Evolutionary conservation across 495 filamentous ascomycete species (phyloP).

Genomic region (Daldinia caldariorum): DNA sequence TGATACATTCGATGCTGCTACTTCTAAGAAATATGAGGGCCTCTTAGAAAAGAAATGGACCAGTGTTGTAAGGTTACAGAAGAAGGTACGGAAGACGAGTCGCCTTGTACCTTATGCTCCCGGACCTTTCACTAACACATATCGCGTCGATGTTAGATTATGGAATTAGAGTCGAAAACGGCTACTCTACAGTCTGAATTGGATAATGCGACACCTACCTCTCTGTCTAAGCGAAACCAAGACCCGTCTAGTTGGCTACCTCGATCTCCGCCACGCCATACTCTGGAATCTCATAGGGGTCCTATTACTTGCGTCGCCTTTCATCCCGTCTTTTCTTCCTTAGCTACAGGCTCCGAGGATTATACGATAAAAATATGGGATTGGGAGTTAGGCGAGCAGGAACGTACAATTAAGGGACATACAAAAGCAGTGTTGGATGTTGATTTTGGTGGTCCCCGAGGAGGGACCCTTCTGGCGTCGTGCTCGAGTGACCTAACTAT

Average conservation of each 20-base stretch:
- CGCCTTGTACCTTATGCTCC: not conserved
- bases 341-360: slow-evolving; percentile 92
- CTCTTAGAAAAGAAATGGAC: slow-evolving; percentile 98
- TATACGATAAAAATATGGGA: slow-evolving; percentile 96
- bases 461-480: slow-evolving; percentile 85
- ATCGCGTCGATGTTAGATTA: slow-evolving; percentile 70
- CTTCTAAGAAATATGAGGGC: slow-evolving; percentile 87
- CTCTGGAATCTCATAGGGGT: slow-evolving; percentile 82
- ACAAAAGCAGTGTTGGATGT: slow-evolving; percentile 89
- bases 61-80: slow-evolving; percentile 87
- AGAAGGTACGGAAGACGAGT: slow-evolving; percentile 68
- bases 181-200: slow-evolving; percentile 79
- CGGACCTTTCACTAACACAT: slow-evolving; percentile 22
- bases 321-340: slow-evolving; percentile 89
- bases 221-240: slow-evolving; percentile 78
- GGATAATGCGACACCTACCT: slow-evolving; percentile 85
- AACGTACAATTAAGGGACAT: slow-evolving; percentile 91
- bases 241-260: slow-evolving; percentile 91
- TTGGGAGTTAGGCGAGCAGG: slow-evolving; percentile 94
- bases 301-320: slow-evolving; percentile 92
- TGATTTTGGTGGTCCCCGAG: slow-evolving; percentile 90
- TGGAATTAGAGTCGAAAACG: slow-evolving; percentile 86
- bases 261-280: slow-evolving; percentile 79
- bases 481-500: slow-evolving; percentile 93
- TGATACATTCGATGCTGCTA: slow-evolving; percentile 76